Conservation (phyloP, 1,284 basidiomycete species). For the Caloboletus firmus region DNA sequence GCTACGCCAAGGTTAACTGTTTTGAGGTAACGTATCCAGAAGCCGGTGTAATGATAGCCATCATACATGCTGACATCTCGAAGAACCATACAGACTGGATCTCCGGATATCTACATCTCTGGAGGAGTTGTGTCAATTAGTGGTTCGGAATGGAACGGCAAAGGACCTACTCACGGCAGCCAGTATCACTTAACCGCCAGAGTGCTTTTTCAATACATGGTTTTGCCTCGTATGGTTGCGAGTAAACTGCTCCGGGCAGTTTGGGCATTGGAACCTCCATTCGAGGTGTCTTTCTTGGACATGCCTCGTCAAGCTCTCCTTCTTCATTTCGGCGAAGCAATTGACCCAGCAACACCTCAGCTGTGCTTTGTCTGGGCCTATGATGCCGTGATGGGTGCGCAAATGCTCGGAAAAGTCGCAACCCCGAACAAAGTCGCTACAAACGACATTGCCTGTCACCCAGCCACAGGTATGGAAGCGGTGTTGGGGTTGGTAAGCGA, state of each 20-base stretch:
- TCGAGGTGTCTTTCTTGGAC: slow-evolving; percentile 31
- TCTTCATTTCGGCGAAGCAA: slow-evolving; percentile 26
- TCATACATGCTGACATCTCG: neutral
- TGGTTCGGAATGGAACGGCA: neutral
- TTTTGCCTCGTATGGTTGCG: slow-evolving; percentile 26
- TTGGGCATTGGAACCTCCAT: slow-evolving; percentile 16
- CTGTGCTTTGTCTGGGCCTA: slow-evolving; percentile 13
- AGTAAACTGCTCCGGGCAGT: slow-evolving; percentile 28
- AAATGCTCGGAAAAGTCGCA: slow-evolving; percentile 26
- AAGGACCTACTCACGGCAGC: slow-evolving; percentile 10
- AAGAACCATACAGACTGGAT: slow-evolving; percentile 1
- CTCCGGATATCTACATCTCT: neutral
- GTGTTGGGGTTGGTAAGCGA: slow-evolving; percentile 3
- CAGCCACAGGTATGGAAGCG: slow-evolving; percentile 21
- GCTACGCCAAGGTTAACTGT: neutral
- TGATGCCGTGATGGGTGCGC: slow-evolving; percentile 22
- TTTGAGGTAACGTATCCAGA: slow-evolving; percentile 5
- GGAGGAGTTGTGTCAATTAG: slow-evolving; percentile 1
- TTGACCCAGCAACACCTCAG: slow-evolving; percentile 20
- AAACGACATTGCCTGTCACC: neutral
- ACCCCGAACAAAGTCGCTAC: slow-evolving; percentile 6
- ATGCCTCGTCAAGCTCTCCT: slow-evolving; percentile 32
- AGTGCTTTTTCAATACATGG: slow-evolving; percentile 17
- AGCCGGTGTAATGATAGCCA: neutral
- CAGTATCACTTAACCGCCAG: neutral